phyloP scores from a whole-genome alignment of 805 yeast genomes.

The Priceomyces fermenticarens region DNA sequence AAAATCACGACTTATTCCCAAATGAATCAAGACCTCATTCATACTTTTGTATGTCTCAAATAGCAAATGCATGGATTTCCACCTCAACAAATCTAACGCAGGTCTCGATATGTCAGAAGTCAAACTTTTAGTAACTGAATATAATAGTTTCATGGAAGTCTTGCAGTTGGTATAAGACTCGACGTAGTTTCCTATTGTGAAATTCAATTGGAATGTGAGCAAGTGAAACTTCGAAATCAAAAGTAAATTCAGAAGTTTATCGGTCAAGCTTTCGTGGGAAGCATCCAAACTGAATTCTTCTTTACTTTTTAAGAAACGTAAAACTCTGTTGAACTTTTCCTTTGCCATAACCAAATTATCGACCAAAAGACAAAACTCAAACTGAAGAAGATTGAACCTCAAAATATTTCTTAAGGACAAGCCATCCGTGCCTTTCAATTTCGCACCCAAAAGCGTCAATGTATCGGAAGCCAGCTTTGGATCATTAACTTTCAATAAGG shows the following conservation, averaged over 20 bases:
- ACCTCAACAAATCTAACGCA: constrained; percentile 25
- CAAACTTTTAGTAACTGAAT: constrained; percentile 49
- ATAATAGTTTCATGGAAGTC: constrained; percentile 48
- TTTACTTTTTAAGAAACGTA: constrained; percentile 20
- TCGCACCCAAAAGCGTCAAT: constrained; percentile 13
- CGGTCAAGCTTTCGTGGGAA: constrained; percentile 10
- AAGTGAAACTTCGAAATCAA: constrained; percentile 35
- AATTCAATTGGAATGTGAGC: constrained; percentile 23
- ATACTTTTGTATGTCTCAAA: constrained; percentile 37
- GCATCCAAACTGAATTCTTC: constrained; percentile 25
- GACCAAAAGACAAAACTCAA: constrained; percentile 21
- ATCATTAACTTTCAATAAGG: not conserved
- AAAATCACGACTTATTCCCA: constrained; percentile 61
- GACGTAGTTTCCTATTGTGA: constrained; percentile 14
- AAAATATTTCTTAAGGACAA: constrained; percentile 12
- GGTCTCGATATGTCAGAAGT: constrained; percentile 14
- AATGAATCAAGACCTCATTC: constrained; percentile 37
- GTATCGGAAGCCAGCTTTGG: constrained; percentile 12
- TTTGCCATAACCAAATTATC: constrained; percentile 17
- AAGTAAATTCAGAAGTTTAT: constrained; percentile 24
- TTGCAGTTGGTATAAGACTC: constrained; percentile 41
- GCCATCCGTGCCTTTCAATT: constrained; percentile 8
- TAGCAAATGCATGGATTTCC: constrained; percentile 34
- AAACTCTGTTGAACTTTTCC: constrained; percentile 20
- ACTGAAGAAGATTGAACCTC: constrained; percentile 26